These are phyloP conservation scores for Solanum chilense DNA, from an alignment of 257 asterid genomes.

Conservation along the genomic window DNA sequence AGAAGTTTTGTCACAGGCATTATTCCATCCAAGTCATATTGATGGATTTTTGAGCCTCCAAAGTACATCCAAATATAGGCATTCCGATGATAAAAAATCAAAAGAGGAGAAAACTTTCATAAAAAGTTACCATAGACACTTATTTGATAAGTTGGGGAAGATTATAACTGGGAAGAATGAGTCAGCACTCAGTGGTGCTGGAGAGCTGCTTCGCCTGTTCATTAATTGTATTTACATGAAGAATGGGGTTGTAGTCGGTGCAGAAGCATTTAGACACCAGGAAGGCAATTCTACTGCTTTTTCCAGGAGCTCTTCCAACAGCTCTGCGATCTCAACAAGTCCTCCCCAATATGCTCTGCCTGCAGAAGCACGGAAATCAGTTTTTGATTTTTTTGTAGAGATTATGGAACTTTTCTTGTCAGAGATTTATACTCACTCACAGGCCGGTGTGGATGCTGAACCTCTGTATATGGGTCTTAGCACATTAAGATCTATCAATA, in stretches of 20 bases:
- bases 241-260: constrained; percentile 27
- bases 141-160: constrained; percentile 73
- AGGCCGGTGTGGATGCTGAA: constrained; percentile 20
- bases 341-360: constrained; percentile 19
- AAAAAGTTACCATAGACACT: constrained; percentile 84
- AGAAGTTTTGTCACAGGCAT: constrained; percentile 75
- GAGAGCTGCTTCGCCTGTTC: constrained; percentile 64
- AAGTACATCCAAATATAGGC: constrained; percentile 39
- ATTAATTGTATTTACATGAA: constrained; percentile 43
- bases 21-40: constrained; percentile 75
- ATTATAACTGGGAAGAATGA: constrained; percentile 41
- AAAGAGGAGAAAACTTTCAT: constrained; percentile 36
- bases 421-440: constrained; percentile 33
- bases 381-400: constrained; percentile 59
- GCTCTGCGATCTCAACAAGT: constrained; percentile 9
- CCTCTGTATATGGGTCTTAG: constrained; percentile 24
- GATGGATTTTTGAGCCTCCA: constrained; percentile 67
- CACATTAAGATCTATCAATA: constrained; percentile 48
- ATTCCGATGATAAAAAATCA: constrained; percentile 25
- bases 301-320: constrained; percentile 6
- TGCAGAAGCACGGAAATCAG: constrained; percentile 45
- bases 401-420: constrained; percentile 57
- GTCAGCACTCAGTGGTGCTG: constrained; percentile 52
- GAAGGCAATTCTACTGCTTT: constrained; percentile 7
- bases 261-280: constrained; percentile 14